Percentiles rank a stretch among this genome's conserved stretches.
These are phyloP conservation scores for Gonium pectorale DNA, from an alignment of 139 green algal genomes.

Conservation along the genomic window DNA sequence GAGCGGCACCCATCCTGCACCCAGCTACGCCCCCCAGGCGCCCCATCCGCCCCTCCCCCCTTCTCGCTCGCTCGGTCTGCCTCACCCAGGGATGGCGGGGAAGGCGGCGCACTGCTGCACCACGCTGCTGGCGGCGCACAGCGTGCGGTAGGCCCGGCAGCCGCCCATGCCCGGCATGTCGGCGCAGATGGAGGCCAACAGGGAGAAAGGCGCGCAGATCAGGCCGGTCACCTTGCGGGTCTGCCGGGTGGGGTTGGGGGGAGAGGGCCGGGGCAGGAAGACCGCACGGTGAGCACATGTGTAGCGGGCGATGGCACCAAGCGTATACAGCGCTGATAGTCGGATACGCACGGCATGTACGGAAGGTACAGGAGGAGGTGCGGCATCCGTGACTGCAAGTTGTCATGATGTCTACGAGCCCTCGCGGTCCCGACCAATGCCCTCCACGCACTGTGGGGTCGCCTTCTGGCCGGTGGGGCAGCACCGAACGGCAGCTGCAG, in stretches of 20 bases:
- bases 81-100: constrained; percentile 45
- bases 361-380: background rate
- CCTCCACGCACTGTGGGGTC: too few relatives aligned
- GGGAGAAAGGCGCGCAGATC: constrained; percentile 19
- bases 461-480: background rate
- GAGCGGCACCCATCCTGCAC: too few relatives aligned
- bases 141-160: constrained; percentile 15
- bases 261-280: background rate
- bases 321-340: background rate
- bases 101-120: constrained; percentile 23
- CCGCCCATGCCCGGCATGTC: constrained; percentile 45
- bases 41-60: too few relatives aligned
- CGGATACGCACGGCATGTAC: background rate
- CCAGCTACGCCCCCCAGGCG: too few relatives aligned
- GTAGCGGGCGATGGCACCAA: background rate
- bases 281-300: background rate
- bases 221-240: background rate
- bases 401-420: too few relatives aligned
- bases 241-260: background rate
- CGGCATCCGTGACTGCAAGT: background rate
- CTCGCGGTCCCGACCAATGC: too few relatives aligned
- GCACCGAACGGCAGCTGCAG: background rate
- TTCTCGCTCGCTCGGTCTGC: too few relatives aligned
- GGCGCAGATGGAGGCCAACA: constrained; percentile 35
- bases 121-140: constrained; percentile 10